Conservation (phyloP, 352 stramenopile genomes). For the Pythium plurisporium region DNA sequence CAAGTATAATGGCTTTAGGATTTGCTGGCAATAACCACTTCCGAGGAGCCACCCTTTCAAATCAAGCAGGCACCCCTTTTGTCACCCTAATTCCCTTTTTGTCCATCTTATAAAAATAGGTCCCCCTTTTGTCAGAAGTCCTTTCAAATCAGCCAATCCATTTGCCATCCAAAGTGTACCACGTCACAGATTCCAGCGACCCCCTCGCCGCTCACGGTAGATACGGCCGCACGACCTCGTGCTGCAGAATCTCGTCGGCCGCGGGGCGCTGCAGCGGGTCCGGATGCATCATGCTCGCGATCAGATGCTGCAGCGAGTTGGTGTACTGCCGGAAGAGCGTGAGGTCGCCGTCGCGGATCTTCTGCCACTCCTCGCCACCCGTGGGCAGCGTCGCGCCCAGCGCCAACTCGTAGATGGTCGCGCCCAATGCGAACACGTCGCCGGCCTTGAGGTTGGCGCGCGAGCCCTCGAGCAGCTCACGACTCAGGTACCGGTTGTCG, state of each 20-base stretch:
- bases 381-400: constrained; percentile 60
- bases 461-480: constrained; percentile 76
- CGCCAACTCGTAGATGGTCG: constrained; percentile 81
- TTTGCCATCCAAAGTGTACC: no score
- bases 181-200: constrained; percentile 1
- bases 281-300: constrained; percentile 84
- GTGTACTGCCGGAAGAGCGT: constrained; percentile 84
- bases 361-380: constrained; percentile 81
- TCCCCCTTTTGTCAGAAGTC: no score
- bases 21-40: no score
- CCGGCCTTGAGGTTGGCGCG: constrained; percentile 67
- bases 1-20: no score
- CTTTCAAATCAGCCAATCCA: no score
- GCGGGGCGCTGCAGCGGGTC: constrained; percentile 76
- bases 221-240: constrained; percentile 75
- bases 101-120: no score
- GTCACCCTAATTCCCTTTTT: no score
- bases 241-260: constrained; percentile 80
- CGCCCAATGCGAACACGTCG: constrained; percentile 82
- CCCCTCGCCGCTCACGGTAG: no score
- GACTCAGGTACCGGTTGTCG: constrained; percentile 83
- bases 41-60: no score
- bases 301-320: constrained; percentile 83
- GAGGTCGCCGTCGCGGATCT: constrained; percentile 81
- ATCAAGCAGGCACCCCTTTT: no score